Conservation (phyloP, 768 basidiomycete genomes). For the Lactarius deliciosus region DNA sequence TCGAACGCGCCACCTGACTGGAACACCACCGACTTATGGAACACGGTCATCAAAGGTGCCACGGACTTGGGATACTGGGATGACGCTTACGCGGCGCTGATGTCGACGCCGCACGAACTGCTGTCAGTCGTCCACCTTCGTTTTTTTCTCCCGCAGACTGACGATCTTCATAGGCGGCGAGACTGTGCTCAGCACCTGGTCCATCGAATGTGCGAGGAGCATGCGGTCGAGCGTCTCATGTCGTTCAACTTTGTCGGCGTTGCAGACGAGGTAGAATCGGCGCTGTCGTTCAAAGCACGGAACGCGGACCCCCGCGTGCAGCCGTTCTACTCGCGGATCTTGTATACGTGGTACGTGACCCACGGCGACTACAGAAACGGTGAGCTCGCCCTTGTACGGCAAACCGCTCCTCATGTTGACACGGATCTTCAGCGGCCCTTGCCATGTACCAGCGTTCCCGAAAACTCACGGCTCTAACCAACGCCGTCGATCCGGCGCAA, state of each 20-base stretch:
- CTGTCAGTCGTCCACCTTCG: constrained; percentile 55
- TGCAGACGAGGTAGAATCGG: constrained; percentile 82
- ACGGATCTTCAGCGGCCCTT: constrained; percentile 61
- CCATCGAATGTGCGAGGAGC: constrained; percentile 89
- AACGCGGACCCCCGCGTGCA: constrained; percentile 85
- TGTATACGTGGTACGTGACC: constrained; percentile 92
- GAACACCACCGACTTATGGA: constrained; percentile 75
- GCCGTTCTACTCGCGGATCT: constrained; percentile 84
- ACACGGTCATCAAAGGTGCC: constrained; percentile 70
- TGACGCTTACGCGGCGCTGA: constrained; percentile 81
- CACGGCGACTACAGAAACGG: constrained; percentile 91
- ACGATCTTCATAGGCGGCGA: constrained; percentile 55
- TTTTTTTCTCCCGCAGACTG: constrained; percentile 1
- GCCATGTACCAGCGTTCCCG: constrained; percentile 92
- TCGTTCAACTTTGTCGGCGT: constrained; percentile 83
- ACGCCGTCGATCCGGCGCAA: constrained; percentile 37
- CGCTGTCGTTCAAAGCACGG: constrained; percentile 88
- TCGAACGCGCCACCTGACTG: constrained; percentile 55
- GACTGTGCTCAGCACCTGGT: constrained; percentile 82
- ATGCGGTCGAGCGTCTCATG: constrained; percentile 75
- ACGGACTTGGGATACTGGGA: constrained; percentile 75
- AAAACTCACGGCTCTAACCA: constrained; percentile 55
- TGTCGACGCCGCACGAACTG: constrained; percentile 69
- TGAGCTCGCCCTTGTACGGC: constrained; percentile 41
- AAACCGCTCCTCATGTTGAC: neutral